A percentile compares a stretch with the other conserved stretches of the same genome.
phyloP scores from a whole-genome alignment of 2,329 filamentous ascomycete genomes.

The Penicillium fuscoglaucum region DNA sequence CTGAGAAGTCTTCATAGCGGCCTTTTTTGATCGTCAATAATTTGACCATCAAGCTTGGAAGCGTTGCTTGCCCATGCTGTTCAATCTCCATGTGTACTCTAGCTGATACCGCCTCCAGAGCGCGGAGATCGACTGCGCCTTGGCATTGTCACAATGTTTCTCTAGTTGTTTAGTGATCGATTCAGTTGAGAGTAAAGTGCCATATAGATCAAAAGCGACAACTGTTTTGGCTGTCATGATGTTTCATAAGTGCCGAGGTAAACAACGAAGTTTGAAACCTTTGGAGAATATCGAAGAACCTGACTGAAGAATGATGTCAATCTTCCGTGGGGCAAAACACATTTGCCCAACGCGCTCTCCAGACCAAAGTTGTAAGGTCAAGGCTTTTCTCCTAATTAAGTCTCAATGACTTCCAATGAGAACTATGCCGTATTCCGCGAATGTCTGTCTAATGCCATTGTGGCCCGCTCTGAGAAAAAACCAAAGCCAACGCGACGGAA shows the following conservation, averaged over 20 bases:
- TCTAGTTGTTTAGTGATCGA: slow-evolving; percentile 64
- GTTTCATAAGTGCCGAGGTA: not conserved
- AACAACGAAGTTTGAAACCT: not conserved
- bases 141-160: slow-evolving; percentile 57
- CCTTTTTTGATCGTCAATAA: slow-evolving; percentile 44
- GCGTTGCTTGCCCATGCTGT: slow-evolving; percentile 65
- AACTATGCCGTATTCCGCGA: slow-evolving; percentile 74
- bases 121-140: slow-evolving; percentile 57
- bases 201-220: slow-evolving; percentile 74
- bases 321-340: slow-evolving; percentile 10
- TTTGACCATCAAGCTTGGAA: not conserved
- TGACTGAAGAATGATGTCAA: slow-evolving; percentile 20
- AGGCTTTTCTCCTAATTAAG: not conserved
- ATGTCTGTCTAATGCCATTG: slow-evolving; percentile 67
- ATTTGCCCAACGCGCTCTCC: not conserved
- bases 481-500: slow-evolving; percentile 38
- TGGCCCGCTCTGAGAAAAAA: slow-evolving; percentile 59
- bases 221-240: slow-evolving; percentile 41
- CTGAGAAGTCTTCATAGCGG: slow-evolving; percentile 61
- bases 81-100: slow-evolving; percentile 75
- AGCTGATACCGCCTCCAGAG: slow-evolving; percentile 70
- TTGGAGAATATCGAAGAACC: slow-evolving; percentile 4
- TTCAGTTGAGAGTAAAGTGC: slow-evolving; percentile 70
- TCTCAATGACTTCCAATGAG: slow-evolving; percentile 28
- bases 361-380: not conserved